These are phyloP conservation scores for Trichoderma harzianum DNA, from an alignment of 2,329 filamentous ascomycete species.

Conservation along the genomic window DNA sequence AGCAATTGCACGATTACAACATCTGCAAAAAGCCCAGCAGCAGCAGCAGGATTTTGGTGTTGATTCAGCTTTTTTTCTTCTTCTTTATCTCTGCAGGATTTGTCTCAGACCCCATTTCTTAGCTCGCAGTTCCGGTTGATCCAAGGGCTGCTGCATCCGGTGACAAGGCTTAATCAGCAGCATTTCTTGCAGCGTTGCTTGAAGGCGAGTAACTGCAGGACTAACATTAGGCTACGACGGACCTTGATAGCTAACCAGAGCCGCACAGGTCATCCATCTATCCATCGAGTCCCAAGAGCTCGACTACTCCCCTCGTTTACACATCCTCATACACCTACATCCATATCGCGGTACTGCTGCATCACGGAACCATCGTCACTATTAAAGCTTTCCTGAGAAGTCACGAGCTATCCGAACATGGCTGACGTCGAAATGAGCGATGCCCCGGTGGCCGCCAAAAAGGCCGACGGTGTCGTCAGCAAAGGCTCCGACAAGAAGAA, in stretches of 20 bases:
- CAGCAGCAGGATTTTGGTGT: neutral
- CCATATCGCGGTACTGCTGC: neutral
- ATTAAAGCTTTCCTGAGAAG: neutral
- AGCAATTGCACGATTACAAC: neutral
- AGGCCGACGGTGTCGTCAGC: constrained; percentile 45
- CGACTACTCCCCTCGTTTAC: neutral
- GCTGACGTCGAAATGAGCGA: constrained; percentile 97
- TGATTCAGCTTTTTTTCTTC: neutral
- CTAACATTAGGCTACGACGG: neutral
- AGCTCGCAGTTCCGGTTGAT: neutral
- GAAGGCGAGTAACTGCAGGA: neutral
- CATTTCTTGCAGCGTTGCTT: neutral
- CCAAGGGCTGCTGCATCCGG: neutral
- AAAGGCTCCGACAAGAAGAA: constrained; percentile 76
- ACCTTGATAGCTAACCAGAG: constrained; percentile 8
- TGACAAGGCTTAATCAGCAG: neutral
- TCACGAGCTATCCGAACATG: constrained; percentile 50
- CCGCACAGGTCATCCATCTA: neutral
- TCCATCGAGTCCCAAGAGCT: neutral
- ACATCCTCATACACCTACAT: neutral
- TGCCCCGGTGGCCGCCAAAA: constrained; percentile 62
- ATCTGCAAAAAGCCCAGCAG: neutral
- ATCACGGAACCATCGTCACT: neutral
- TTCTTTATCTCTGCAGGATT: neutral
- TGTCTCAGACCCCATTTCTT: neutral